Percentiles rank a stretch among this genome's conserved stretches.
These are phyloP conservation scores for Mycena amicta DNA, from an alignment of 768 basidiomycete species.

Conservation along the genomic window DNA sequence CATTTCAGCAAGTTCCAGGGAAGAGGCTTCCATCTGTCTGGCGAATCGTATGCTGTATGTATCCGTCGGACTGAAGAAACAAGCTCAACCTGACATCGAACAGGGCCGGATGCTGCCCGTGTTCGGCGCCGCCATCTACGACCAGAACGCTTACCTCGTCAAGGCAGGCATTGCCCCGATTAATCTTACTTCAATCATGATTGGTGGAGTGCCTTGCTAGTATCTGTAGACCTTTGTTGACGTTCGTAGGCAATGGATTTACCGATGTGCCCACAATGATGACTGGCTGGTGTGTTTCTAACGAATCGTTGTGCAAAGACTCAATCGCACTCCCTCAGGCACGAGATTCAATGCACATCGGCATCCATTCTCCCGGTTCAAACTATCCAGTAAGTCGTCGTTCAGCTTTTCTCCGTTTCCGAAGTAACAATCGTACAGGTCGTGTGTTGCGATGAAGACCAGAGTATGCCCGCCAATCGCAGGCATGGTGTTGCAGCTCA, in stretches of 20 bases:
- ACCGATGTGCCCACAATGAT: slow-evolving; percentile 32
- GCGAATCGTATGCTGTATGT: slow-evolving; percentile 57
- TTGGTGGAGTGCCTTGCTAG: slow-evolving; percentile 37
- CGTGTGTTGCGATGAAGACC: slow-evolving; percentile 42
- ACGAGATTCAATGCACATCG: slow-evolving; percentile 47
- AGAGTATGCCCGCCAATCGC: slow-evolving; percentile 25
- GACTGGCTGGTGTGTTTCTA: slow-evolving; percentile 3
- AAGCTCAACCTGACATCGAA: background rate
- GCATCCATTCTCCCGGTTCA: slow-evolving; percentile 33
- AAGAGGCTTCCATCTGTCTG: slow-evolving; percentile 45
- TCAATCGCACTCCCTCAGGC: slow-evolving; percentile 7
- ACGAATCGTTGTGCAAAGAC: too few species aligned
- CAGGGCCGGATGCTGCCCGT: slow-evolving; percentile 56
- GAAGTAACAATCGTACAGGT: background rate
- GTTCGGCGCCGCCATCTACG: slow-evolving; percentile 51
- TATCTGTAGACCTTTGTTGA: background rate
- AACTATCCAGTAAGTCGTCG: slow-evolving; percentile 37
- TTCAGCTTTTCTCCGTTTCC: slow-evolving; percentile 12
- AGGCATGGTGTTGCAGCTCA: background rate
- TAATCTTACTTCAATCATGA: slow-evolving; percentile 52
- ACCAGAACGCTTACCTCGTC: slow-evolving; percentile 44
- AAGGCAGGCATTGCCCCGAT: slow-evolving; percentile 49
- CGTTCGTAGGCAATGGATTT: slow-evolving; percentile 43
- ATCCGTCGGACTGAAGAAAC: background rate
- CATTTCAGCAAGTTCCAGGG: slow-evolving; percentile 56